Evolutionary conservation across 2,329 filamentous ascomycete species (phyloP), one percentile per base, ranked within the genome.

Genomic region (Penicillium sp.): DNA sequence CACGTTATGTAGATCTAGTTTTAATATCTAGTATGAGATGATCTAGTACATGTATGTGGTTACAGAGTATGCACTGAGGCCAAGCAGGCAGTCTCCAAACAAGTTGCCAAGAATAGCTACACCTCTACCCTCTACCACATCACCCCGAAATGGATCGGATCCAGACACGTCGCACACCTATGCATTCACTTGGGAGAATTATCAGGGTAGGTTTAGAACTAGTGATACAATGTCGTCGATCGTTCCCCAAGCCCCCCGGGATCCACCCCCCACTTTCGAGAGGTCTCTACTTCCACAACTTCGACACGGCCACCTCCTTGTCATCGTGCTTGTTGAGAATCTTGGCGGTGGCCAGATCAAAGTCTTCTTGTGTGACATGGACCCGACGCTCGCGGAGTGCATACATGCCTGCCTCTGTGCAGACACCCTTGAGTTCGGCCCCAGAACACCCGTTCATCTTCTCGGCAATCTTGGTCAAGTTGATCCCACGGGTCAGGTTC

Each of bases 391-490:
- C 94, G 66, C 94, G 87, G 62, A 99, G 82, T 14, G 94, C 94
- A 72, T 94, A 99, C 94, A 99, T 99, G 68, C 94, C 94, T 3
- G 94, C 91, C 77, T 99, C 94, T 43, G 94, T 99, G 75, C 94
- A 99, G 45, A 99, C 94, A 80, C 94, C 94, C 85, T 99, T 99
- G 67, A 99, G 78, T 78, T 99, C 94, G 52, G 94, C 94, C 58
- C 94, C 94, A 3, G 92, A 97, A 77, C 94, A 99, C 49, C 94
- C 94, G 70, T 97, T 97, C 94, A 99, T 99, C 85, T 97, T 97
- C 82, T 99, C 94, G 30, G 94, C 94, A 68, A 97, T 96, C 86
- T 99, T 99, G 69, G 85, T 96, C 63, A 99, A 81, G 78, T 99
- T 96, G 80, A 99, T 97, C 50, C 94, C 94, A 70, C 94, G 86